A percentile compares a stretch with the other conserved stretches of the same genome.
These are phyloP conservation scores for Fusarium solani-melongenae DNA, from an alignment of 2,329 filamentous ascomycete species.

Conservation along the genomic window DNA sequence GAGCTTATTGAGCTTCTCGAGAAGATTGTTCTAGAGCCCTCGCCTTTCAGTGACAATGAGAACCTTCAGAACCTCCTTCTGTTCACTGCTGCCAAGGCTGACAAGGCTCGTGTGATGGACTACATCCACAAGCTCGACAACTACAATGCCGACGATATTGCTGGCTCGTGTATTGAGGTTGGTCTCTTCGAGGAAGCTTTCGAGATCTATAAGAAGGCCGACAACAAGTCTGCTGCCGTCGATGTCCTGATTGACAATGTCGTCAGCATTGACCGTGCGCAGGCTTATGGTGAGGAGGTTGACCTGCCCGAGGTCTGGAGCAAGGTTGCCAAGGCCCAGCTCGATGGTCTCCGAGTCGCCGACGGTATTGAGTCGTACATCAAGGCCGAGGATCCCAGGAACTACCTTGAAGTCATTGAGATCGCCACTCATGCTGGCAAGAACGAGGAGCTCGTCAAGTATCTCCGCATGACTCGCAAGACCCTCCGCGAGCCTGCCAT, in stretches of 20 bases:
- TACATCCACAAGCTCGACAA: slow-evolving; percentile 93
- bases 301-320: slow-evolving; percentile 97
- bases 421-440: slow-evolving; percentile 95
- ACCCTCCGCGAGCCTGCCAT: slow-evolving; percentile 93
- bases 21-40: slow-evolving; percentile 99
- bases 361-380: slow-evolving; percentile 98
- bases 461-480: slow-evolving; percentile 96
- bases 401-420: slow-evolving; percentile 96
- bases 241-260: slow-evolving; percentile 95
- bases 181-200: slow-evolving; percentile 97
- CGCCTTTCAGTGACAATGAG: slow-evolving; percentile 96
- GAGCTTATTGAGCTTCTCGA: slow-evolving; percentile 98
- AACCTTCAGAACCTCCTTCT: slow-evolving; percentile 96
- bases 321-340: slow-evolving; percentile 96
- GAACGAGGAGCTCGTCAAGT: slow-evolving; percentile 97
- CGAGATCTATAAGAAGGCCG: slow-evolving; percentile 98
- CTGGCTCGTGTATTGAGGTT: slow-evolving; percentile 91
- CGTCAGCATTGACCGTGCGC: slow-evolving; percentile 96
- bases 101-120: slow-evolving; percentile 93
- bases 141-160: slow-evolving; percentile 93
- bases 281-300: slow-evolving; percentile 94
- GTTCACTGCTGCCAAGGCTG: slow-evolving; percentile 95
- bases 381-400: slow-evolving; percentile 90
- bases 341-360: slow-evolving; percentile 91
- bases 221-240: slow-evolving; percentile 86